Base-by-base conservation (phyloP, 1,284 basidiomycete species). In the Puccinia triticina region DNA sequence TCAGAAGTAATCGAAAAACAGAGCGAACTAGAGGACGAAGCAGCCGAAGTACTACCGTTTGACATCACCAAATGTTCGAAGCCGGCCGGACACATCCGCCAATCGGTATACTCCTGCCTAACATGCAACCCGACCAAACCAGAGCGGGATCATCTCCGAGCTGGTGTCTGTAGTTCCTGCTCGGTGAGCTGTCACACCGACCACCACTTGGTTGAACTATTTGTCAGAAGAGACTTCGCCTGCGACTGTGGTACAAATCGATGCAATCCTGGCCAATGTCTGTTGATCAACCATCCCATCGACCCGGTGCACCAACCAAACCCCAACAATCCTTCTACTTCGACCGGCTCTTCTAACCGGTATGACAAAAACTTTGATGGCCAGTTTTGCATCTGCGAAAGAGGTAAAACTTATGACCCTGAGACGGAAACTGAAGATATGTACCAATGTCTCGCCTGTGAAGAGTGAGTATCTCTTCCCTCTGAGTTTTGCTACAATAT, bases 371-470 rank as follows among this genome's bases (percentile, higher is more conserved):
- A 81, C 69, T 81, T 81, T 26, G 57, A 73, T 59, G 78, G 78
- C 29, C 50, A 81, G 21, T 81, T 81, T 53, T 81, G 78, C 61
- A 66, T 81, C 46, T 81, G 78, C n/a, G 78, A 81, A 46, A 46
- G 78, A 40, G 78, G 78, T 5, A 57, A 81, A 66, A 46, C 57
- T 11, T 81, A 81, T 74, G 57, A 81, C 48, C 78, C 78, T 18
- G 71, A 81, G 37, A 81, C 78, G 40, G 78, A 81, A 32, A 74
- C 71, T 50, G 78, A 81, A n/a, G 78, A 81, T 29, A 81, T 81
- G 78, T 81, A 81, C 48, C 78, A 81, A 81, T 81, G 78, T 81
- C 69, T 81, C 18, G 67, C 71, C 32, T 81, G 78, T 74, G 78
- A 81, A 81, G 78, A 81, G 78, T 81, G 26, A 64, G 78, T 34